Evolutionary conservation across 163 green algal genomes (phyloP).

Genomic region (Smithsoniella earleae): DNA sequence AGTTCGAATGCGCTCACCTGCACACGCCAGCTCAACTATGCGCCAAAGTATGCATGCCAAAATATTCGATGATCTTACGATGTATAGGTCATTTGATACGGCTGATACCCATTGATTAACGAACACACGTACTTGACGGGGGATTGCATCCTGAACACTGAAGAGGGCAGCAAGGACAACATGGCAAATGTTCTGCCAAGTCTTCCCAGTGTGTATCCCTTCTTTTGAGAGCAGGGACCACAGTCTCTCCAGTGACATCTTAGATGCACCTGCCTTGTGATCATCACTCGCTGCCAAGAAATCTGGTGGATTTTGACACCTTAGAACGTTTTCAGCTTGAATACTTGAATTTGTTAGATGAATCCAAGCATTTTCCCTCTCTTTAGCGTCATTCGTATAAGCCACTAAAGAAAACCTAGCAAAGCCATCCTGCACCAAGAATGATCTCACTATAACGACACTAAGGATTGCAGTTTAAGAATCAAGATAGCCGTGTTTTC

Average conservation of each 20-base stretch:
- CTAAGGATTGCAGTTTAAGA: too few relatives aligned
- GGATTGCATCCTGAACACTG: slow-evolving; percentile 32
- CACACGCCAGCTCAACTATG: too few relatives aligned
- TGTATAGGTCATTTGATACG: too few relatives aligned
- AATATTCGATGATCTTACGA: too few relatives aligned
- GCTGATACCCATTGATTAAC: too few relatives aligned
- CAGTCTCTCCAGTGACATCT: slow-evolving; percentile 24
- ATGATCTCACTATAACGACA: too few relatives aligned
- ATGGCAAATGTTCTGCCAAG: slow-evolving; percentile 32
- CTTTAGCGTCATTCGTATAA: not conserved
- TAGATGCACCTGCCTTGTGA: slow-evolving; percentile 29
- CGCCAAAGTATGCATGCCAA: too few relatives aligned
- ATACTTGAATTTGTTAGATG: slow-evolving; percentile 20
- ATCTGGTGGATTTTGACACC: slow-evolving; percentile 2
- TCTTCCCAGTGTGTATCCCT: not conserved
- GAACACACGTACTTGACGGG: slow-evolving; percentile 28
- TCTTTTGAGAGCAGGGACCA: slow-evolving; percentile 21
- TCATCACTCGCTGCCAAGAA: not conserved
- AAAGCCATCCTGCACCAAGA: slow-evolving; percentile 15
- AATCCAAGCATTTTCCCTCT: not conserved
- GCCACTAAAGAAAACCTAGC: not conserved
- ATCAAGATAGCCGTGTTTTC: too few relatives aligned
- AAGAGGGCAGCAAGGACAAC: slow-evolving; percentile 33
- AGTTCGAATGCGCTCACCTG: slow-evolving; percentile 51
- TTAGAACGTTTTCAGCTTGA: not conserved